Base-by-base conservation (phyloP, 129 eudicot species). In the carrot (Daucus carota) region DNA sequence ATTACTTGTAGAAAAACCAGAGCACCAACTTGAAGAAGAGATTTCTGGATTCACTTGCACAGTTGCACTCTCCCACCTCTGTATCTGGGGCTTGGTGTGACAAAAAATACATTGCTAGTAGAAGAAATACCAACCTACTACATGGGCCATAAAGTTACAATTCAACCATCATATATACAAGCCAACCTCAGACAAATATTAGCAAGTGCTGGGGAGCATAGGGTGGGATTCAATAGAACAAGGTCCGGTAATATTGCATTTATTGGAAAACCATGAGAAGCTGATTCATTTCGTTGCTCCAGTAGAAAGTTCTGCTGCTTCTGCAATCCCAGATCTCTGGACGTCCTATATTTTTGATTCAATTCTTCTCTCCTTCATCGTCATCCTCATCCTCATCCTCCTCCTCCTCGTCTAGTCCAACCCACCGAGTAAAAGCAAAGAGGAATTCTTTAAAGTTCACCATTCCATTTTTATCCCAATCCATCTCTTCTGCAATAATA, bases 381-480 rank as follows among this genome's bases (percentile, higher is more conserved):
- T 78, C 84, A 36, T 78, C 81, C 7, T 78, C 84, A 36, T 76
- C 80, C 7, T 80, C 81, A 3, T 76, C 88, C 18, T 87, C 91
- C 17, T 92, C 96, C n/a, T 92, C 98, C 36, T 91, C 96, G 29
- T 91, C 96, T 16, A 94, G 84, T 76, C 97, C 97, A 52, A 93
- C 96, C 98, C 97, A 89, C 41, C 87, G 84, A 28, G 97, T 90
- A 73, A 93, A 90, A 70, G 97, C 93, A 81, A 93, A 93, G 63
- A 93, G 89, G 75, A 90, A 93, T 43, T 93, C 98, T 81, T 93
- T 93, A 79, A 88, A 93, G 86, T 87, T 90, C 74, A 93, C 97
- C 86, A 80, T 91, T 82, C 98, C 98, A 76, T 93, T 93, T 65
- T 84, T 89, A 78, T 91, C 97, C 97, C 97, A 93, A 75, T 93